A percentile compares a stretch with the other conserved stretches of the same genome.
Conservation (phyloP, 805 yeast genomes). For the Pichia sporocuriosa region DNA sequence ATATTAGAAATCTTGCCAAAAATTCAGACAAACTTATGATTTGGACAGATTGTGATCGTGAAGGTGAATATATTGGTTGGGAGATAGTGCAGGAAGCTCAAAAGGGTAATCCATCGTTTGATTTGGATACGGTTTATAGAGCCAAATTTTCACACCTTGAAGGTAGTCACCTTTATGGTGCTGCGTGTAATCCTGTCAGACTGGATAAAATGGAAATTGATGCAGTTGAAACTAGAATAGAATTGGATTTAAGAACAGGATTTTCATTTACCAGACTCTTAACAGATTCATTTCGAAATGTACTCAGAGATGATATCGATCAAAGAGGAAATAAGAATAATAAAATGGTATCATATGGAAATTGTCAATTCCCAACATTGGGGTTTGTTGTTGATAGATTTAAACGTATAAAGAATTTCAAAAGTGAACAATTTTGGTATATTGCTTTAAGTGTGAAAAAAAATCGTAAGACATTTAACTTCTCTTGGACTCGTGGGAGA, state of each 20-base stretch:
- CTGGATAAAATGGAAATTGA: slow-evolving; percentile 65
- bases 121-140: slow-evolving; percentile 49
- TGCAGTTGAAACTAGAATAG: slow-evolving; percentile 83
- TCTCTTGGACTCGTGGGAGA: slow-evolving; percentile 68
- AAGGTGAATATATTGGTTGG: slow-evolving; percentile 88
- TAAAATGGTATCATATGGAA: slow-evolving; percentile 66
- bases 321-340: slow-evolving; percentile 8
- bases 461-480: slow-evolving; percentile 33
- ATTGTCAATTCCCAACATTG: slow-evolving; percentile 93
- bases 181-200: slow-evolving; percentile 61
- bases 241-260: slow-evolving; percentile 85
- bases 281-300: slow-evolving; percentile 43
- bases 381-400: slow-evolving; percentile 95
- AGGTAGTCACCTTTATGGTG: slow-evolving; percentile 59
- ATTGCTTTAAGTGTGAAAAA: slow-evolving; percentile 48
- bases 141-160: slow-evolving; percentile 88
- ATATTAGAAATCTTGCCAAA: slow-evolving; percentile 62
- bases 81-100: slow-evolving; percentile 71
- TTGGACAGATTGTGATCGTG: slow-evolving; percentile 99
- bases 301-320: slow-evolving; percentile 21
- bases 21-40: slow-evolving; percentile 64
- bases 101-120: slow-evolving; percentile 41
- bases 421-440: slow-evolving; percentile 77
- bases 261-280: slow-evolving; percentile 79
- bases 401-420: slow-evolving; percentile 63